Percentiles rank a stretch among this genome's conserved stretches.
Conservation (phyloP, 768 basidiomycete species). For the Porphyrellus cyaneotinctus region DNA sequence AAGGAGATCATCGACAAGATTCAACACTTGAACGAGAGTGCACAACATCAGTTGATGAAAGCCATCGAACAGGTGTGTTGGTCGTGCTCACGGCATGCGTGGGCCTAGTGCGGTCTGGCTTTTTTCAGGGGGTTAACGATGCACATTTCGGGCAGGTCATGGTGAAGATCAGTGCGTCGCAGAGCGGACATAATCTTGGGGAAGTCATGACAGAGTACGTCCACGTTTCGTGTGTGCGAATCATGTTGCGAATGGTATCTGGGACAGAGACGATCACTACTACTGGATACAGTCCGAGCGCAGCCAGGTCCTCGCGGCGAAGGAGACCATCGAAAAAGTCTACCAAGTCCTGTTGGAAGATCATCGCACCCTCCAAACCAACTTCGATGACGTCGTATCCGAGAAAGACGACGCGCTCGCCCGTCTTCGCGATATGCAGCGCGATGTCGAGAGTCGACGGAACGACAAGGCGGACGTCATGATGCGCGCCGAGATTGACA, state of each 20-base stretch:
- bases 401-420: constrained; percentile 76
- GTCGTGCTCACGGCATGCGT: neutral
- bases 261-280: constrained; percentile 80
- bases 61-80: constrained; percentile 82
- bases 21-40: constrained; percentile 72
- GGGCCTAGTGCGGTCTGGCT: neutral
- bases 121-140: neutral
- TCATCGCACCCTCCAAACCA: constrained; percentile 68
- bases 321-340: constrained; percentile 80
- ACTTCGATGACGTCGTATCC: constrained; percentile 67
- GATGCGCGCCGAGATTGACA: constrained; percentile 77
- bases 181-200: constrained; percentile 44
- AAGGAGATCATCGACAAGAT: constrained; percentile 88
- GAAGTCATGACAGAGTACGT: constrained; percentile 79
- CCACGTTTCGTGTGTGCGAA: constrained; percentile 1
- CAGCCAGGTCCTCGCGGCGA: constrained; percentile 73
- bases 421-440: constrained; percentile 55
- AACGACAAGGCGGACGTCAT: constrained; percentile 74
- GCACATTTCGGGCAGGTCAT: constrained; percentile 51
- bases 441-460: constrained; percentile 56
- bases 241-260: constrained; percentile 5
- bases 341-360: constrained; percentile 75
- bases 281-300: constrained; percentile 80
- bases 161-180: constrained; percentile 58
- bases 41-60: constrained; percentile 89